Evolutionary conservation across 1,284 basidiomycete genomes (phyloP), one percentile per base, ranked within the genome.

Genomic region (Coniferiporia sulphurascens): DNA sequence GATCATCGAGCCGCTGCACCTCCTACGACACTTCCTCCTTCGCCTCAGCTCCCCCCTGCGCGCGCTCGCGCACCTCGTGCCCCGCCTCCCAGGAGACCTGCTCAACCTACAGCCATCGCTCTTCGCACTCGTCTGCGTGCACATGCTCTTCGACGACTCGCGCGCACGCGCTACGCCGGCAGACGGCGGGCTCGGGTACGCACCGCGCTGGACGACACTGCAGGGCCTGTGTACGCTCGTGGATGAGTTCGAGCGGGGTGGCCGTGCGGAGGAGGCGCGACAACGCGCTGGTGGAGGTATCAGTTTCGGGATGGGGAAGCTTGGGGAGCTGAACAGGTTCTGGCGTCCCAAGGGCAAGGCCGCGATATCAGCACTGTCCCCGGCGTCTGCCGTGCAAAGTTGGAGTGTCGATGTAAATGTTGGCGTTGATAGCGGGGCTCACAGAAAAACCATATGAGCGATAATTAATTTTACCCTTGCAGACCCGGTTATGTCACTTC

Each of bases 121-220:
- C 43, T 89, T 85, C 68, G 74, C 77, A 9, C 74, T 91, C n/a
- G 79, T 78, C 4, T 74, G 74, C 51, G 74, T 86, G 7, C 88
- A 90, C 65, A 71, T 89, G 51, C 75, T 88, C 48, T 87, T 88
- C 65, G 85, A 89, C 63, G 86, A 89, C 67, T 82, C 84, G 12
- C 78, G 83, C 34, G 87, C 88, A 15, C 78, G 85, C 0, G 67
- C 80, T 48, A 61, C 80, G 8, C 80, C 85, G 0, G 73, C 74
- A 55, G 73, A 82, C 54, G 87, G 86, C 4, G 87, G 87, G 2
- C 73, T 90, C 4, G 86, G 86, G 32, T 90, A 88, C 66, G 67
- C 69, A 38, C 82, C 83, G 2, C 75, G 71, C 2, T 87, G 80
- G 75, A 85, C 79, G 9, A 85, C 83, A 6, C 58, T 83, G 44